Conservation (phyloP, 148 eudicot genomes). For the Rhododendron molle region DNA sequence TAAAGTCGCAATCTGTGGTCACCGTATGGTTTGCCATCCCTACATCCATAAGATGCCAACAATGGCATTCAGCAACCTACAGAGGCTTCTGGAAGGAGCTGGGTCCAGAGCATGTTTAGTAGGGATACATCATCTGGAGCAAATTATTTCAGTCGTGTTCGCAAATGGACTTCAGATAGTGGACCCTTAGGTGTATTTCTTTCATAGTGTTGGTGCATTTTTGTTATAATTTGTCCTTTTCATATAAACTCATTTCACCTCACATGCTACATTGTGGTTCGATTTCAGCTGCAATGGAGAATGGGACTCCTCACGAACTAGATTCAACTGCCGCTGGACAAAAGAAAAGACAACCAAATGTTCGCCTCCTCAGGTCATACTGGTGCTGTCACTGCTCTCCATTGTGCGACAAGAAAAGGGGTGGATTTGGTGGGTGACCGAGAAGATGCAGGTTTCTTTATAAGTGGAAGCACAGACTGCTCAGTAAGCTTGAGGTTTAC, state of each 20-base stretch:
- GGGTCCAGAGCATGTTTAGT: conserved; percentile 98
- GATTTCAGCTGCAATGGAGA: conserved; percentile 50
- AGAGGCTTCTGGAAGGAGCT: conserved; percentile 83
- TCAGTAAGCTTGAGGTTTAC: conserved; percentile 37
- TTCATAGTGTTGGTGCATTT: neutral
- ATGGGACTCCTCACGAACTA: conserved; percentile 57
- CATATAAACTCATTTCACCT: neutral
- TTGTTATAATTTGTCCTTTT: neutral
- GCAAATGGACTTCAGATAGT: conserved; percentile 51
- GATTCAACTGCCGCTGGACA: conserved; percentile 61
- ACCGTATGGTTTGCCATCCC: conserved; percentile 64
- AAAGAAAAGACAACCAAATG: conserved; percentile 69
- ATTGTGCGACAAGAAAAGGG: conserved; percentile 95
- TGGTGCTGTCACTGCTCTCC: conserved; percentile 92
- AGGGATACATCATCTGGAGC: conserved; percentile 51
- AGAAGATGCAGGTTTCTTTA: conserved; percentile 98
- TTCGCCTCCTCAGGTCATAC: conserved; percentile 89
- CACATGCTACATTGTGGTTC: neutral
- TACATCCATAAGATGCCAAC: conserved; percentile 57
- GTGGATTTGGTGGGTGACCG: conserved; percentile 99
- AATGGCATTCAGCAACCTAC: conserved; percentile 61
- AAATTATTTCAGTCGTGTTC: conserved; percentile 55
- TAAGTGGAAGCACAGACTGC: conserved; percentile 99
- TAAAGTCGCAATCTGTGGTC: conserved; percentile 56
- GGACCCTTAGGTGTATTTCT: conserved; percentile 28